phyloP scores from a whole-genome alignment of 176 grass and related monocot genomes.

The Eleusine indica region DNA sequence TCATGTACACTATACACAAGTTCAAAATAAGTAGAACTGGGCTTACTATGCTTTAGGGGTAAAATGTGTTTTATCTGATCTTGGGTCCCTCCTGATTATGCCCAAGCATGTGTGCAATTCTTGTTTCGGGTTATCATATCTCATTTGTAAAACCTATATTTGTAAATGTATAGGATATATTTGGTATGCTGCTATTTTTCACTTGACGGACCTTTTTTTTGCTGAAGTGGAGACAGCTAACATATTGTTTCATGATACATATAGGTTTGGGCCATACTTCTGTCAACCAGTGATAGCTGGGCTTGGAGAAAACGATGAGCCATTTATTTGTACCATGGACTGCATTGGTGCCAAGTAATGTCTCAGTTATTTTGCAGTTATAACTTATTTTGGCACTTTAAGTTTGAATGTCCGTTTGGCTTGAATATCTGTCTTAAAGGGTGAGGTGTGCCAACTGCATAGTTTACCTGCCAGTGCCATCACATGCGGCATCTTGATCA shows the following conservation, averaged over 20 bases:
- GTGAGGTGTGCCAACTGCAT: not conserved
- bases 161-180: not conserved
- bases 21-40: not conserved
- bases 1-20: not conserved
- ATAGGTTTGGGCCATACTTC: slow-evolving; percentile 94
- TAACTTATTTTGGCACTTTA: not conserved
- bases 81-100: not conserved
- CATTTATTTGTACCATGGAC: slow-evolving; percentile 99
- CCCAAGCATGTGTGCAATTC: not conserved
- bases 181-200: not conserved
- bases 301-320: slow-evolving; percentile 75
- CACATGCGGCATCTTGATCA: not conserved
- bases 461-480: not conserved
- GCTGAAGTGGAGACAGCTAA: not conserved
- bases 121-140: not conserved
- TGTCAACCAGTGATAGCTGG: slow-evolving; percentile 96
- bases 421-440: not conserved
- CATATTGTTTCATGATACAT: slow-evolving; percentile 6
- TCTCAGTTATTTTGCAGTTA: slow-evolving; percentile 8
- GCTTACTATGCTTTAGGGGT: not conserved
- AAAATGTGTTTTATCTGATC: not conserved
- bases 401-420: not conserved
- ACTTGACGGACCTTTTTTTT: not conserved
- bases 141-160: slow-evolving; percentile 7
- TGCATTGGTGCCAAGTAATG: slow-evolving; percentile 99